Evolutionary conservation across 805 yeast genomes (phyloP).

Genomic region (Brettanomyces sp.): DNA sequence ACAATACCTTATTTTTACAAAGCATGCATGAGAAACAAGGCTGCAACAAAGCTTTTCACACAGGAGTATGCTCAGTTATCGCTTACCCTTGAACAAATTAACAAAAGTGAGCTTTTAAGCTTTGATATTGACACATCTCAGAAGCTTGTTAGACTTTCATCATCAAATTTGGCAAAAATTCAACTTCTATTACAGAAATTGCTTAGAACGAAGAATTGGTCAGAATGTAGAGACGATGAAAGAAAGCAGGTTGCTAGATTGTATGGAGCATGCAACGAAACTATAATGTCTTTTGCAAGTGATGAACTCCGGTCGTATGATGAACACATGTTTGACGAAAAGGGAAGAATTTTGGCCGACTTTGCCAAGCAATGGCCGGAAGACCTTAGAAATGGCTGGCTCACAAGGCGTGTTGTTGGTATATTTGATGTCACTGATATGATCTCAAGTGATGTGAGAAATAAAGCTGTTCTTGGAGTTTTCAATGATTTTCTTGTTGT

Average conservation of each 20-base stretch:
- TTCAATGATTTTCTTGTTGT: slow-evolving; percentile 76
- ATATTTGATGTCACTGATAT: slow-evolving; percentile 37
- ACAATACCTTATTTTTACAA: slow-evolving; percentile 86
- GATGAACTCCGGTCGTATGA: slow-evolving; percentile 41
- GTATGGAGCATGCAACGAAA: slow-evolving; percentile 46
- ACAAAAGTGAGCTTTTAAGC: slow-evolving; percentile 16
- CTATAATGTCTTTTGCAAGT: slow-evolving; percentile 76
- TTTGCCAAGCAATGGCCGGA: slow-evolving; percentile 82
- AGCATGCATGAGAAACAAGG: slow-evolving; percentile 90
- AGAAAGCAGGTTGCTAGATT: slow-evolving; percentile 27
- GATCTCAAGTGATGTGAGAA: slow-evolving; percentile 18
- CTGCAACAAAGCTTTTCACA: slow-evolving; percentile 67
- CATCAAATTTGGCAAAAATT: slow-evolving; percentile 61
- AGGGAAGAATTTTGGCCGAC: slow-evolving; percentile 82
- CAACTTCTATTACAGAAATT: slow-evolving; percentile 62
- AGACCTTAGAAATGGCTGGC: slow-evolving; percentile 82
- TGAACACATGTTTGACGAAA: slow-evolving; percentile 75
- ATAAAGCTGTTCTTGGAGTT: slow-evolving; percentile 53
- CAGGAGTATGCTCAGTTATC: slow-evolving; percentile 35
- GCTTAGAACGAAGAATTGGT: slow-evolving; percentile 39
- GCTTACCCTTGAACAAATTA: slow-evolving; percentile 13
- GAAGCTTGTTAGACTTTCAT: slow-evolving; percentile 45
- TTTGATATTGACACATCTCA: slow-evolving; percentile 47
- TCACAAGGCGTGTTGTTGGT: slow-evolving; percentile 75
- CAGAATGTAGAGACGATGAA: slow-evolving; percentile 12